Conservation (phyloP, 1,284 basidiomycete species). For the Porphyrellus sp. region DNA sequence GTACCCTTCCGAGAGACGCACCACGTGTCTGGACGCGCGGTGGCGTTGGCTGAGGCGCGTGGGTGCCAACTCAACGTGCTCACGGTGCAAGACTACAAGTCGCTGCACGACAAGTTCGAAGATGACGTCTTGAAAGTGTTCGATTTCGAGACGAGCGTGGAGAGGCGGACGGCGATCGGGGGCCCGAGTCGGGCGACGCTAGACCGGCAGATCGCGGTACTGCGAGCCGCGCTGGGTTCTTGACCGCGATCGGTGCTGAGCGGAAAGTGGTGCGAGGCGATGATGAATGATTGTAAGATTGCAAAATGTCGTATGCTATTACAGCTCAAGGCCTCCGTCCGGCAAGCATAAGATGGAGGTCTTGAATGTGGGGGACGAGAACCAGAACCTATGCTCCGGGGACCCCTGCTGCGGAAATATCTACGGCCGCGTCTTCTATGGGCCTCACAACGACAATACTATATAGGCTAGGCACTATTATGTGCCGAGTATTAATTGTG, state of each 20-base stretch:
- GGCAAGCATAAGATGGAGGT: no score
- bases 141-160: slow-evolving; percentile 94
- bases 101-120: slow-evolving; percentile 74
- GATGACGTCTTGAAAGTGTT: slow-evolving; percentile 83
- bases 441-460: no score
- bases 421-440: neutral
- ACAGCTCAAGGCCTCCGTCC: no score
- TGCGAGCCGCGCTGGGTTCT: slow-evolving; percentile 42
- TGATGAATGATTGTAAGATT: neutral
- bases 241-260: neutral
- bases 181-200: slow-evolving; percentile 87
- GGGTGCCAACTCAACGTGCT: slow-evolving; percentile 81
- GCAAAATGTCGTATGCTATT: neutral
- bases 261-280: neutral
- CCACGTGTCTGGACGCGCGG: slow-evolving; percentile 94
- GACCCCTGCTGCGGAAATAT: no score
- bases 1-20: slow-evolving; percentile 98
- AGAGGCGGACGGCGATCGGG: slow-evolving; percentile 89
- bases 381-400: no score
- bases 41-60: slow-evolving; percentile 87
- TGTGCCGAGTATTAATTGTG: no score
- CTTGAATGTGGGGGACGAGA: no score
- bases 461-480: no score
- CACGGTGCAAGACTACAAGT: slow-evolving; percentile 75
- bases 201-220: slow-evolving; percentile 76